Conservation (phyloP, 2,329 filamentous ascomycete genomes). For the Chrysosporium queenslandicum region DNA sequence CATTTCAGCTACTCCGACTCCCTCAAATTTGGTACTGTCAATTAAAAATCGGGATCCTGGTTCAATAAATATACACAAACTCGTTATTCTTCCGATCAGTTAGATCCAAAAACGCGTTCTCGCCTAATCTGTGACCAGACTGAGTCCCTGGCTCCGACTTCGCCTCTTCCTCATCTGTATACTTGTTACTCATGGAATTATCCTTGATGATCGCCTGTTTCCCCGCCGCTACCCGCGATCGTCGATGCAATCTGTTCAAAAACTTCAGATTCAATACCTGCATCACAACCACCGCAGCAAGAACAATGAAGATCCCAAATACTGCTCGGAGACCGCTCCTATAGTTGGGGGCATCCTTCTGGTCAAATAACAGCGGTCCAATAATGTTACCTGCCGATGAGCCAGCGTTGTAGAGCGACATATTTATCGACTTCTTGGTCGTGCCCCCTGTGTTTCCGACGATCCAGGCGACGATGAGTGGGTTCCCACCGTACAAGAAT, state of each 20-base stretch:
- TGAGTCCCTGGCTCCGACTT: conserved; percentile 21
- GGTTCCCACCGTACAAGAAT: conserved; percentile 57
- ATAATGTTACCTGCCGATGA: conserved; percentile 56
- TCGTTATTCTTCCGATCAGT: conserved; percentile 59
- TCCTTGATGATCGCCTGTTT: conserved; percentile 53
- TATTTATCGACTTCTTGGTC: conserved; percentile 56
- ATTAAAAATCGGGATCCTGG: too few species aligned
- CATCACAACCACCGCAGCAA: conserved; percentile 45
- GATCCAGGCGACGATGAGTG: conserved; percentile 58
- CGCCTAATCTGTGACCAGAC: conserved; percentile 22
- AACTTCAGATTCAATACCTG: conserved; percentile 48
- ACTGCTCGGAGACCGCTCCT: conserved; percentile 48
- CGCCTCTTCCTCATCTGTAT: conserved; percentile 30
- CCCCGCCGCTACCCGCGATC: conserved; percentile 47
- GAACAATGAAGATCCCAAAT: conserved; percentile 36
- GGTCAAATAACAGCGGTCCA: conserved; percentile 53
- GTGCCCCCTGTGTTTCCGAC: conserved; percentile 58
- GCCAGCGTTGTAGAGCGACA: conserved; percentile 55
- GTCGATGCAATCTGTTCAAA: conserved; percentile 46
- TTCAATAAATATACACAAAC: conserved; percentile 53
- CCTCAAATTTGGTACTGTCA: too few species aligned
- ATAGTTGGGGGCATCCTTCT: conserved; percentile 50
- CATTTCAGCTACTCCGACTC: too few species aligned
- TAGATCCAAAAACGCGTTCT: conserved; percentile 49
- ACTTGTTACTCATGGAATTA: conserved; percentile 49